Evolutionary conservation across 1,284 basidiomycete genomes (phyloP), one percentile per base, ranked within the genome.

Genomic region (Sphaerobolus stellatus): DNA sequence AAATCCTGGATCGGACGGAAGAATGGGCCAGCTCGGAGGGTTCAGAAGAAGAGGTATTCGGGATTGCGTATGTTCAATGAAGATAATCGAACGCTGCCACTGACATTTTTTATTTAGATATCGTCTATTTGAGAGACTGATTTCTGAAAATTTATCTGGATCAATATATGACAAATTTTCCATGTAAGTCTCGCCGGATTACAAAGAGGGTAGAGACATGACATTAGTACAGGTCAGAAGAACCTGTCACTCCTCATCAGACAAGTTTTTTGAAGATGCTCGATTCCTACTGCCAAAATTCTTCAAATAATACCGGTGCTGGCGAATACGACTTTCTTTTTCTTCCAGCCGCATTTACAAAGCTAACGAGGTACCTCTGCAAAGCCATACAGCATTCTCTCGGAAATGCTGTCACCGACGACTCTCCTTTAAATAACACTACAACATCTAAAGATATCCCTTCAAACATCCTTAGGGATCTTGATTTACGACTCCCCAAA

Each of bases 251-350:
- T 3, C 90, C 91, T 1, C 84, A 88, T 61, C 92, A 94, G 68
- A 92, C 84, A 1, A 88, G 82, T 11, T 71, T 94, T n/a, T 79
- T 95, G 54, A 94, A 94, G 70, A 74, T 94, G 5, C 71, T 94
- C 16, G 93, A 95, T 67, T 88, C 90, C 2, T 85, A 88, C 64
- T 73, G 92, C 50, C 84, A 64, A 69, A 54, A 68, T 67, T 45
- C 73, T 79, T 44, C 61, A 62, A 25, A 74, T 73, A 30, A 70
- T 86, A 50, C 73, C 76, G 48, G 76, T 75, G 22, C 78, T 84
- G 72, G 67, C 86, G 29, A 72, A 77, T 14, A 68, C 64, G 43
- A 69, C 71, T 54, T 48, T 33, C 20, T 34, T 8, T 54, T 54
- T 36, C 46, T 54, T 20, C 9, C 29, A n/a, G 38, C 36, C 16